Evolutionary conservation across 2,329 filamentous ascomycete species (phyloP), one percentile per base, ranked within the genome.

Genomic region (Neospermospora avenae): DNA sequence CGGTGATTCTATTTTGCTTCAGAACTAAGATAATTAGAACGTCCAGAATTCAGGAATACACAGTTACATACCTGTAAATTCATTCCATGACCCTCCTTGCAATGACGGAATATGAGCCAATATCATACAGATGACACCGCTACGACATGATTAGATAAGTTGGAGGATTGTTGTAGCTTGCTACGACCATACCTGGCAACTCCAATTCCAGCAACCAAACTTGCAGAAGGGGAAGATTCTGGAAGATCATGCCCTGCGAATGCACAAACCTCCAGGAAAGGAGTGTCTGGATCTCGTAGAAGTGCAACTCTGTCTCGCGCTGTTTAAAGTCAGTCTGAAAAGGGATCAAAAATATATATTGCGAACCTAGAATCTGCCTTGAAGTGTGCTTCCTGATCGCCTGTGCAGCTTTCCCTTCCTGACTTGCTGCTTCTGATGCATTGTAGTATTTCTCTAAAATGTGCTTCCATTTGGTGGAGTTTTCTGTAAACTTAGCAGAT

Each of bases 41-140:
- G 11, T 48, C 13, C 1, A 8, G 11, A 28, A 20, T 22, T n/a
- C 2, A 11, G 3, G 22, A 3, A 18, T 16, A 13, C 35, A n/a
- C 13, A 8, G 10, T 45, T 3, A 39, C 46, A 8, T 34, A 61
- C 61, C 58, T 51, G 74, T 75, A 64, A 74, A 72, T 45, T 77
- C 75, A 62, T 78, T 78, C 76, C 76, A 77, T 0, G 76, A 74
- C 0, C 76, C 76, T 37, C 76, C 76, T 48, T 73, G 76, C 44
- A 75, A 71, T 1, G 76, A 75, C 1, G 76, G 75, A 13, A 77
- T 76, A 61, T 77, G 75, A 1, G 75, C 74, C 61, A 77, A 71
- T 7, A 77, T 65, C 44, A 77, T 60, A 57, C 74, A 76, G 31
- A 69, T 66, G 16, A 70, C 67, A 4, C 74, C 73, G 62, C 74